Evolutionary conservation across 2,329 filamentous ascomycete genomes (phyloP).

Genomic region (Ascochyta lentis): DNA sequence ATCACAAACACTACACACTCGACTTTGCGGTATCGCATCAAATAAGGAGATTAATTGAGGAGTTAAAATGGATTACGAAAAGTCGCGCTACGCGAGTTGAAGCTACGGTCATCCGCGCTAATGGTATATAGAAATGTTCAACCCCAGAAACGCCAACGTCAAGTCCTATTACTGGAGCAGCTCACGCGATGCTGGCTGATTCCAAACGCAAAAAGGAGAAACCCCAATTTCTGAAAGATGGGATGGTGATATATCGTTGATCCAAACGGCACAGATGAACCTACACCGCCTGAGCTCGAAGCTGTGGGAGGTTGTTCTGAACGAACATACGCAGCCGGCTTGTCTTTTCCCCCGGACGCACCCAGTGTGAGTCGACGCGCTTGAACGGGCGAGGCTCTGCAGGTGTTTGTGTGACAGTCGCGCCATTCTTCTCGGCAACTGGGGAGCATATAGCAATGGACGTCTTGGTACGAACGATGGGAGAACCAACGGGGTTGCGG

Average conservation of each 20-base stretch:
- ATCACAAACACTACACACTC: not conserved
- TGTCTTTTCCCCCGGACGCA: constrained; percentile 26
- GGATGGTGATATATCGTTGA: not conserved
- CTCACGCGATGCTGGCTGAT: not conserved
- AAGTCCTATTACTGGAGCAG: constrained; percentile 13
- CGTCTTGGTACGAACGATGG: constrained; percentile 31
- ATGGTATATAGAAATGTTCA: constrained; percentile 11
- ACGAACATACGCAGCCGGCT: constrained; percentile 17
- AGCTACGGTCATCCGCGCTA: constrained; percentile 11
- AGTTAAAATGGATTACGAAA: constrained; percentile 2
- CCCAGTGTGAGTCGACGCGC: constrained; percentile 29
- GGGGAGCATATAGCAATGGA: constrained; percentile 27
- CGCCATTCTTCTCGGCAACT: constrained; percentile 18
- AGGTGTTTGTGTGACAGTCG: constrained; percentile 15
- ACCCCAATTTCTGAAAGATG: not conserved
- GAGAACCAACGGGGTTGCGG: constrained; percentile 29
- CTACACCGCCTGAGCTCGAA: constrained; percentile 13
- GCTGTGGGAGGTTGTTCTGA: constrained; percentile 5
- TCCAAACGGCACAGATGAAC: not conserved
- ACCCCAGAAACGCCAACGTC: constrained; percentile 13
- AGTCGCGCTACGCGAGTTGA: constrained; percentile 10
- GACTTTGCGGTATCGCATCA: not conserved
- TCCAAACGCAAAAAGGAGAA: not conserved
- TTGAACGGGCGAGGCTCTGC: constrained; percentile 17
- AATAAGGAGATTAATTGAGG: too few relatives aligned